These are phyloP conservation scores for Graphilbum fragrans DNA, from an alignment of 2,329 filamentous ascomycete genomes.

Conservation along the genomic window DNA sequence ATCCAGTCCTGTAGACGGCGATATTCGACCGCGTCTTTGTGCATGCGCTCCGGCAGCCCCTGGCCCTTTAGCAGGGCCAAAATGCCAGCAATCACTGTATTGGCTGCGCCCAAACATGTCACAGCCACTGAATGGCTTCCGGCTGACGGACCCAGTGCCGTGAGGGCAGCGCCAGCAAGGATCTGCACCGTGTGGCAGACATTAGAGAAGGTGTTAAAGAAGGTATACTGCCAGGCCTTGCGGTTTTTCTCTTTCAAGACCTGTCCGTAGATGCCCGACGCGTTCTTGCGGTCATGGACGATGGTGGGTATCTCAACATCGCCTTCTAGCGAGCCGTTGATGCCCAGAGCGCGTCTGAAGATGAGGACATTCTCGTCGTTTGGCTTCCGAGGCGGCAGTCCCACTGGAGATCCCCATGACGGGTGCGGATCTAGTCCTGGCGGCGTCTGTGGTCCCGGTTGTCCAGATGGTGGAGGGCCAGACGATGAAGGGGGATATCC, in stretches of 20 bases:
- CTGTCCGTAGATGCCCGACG: conserved; percentile 27
- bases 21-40: conserved; percentile 33
- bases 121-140: conserved; percentile 38
- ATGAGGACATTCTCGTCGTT: conserved; percentile 27
- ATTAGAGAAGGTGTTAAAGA: conserved; percentile 26
- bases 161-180: conserved; percentile 32
- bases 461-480: too few relatives aligned
- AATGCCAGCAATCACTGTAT: conserved; percentile 50
- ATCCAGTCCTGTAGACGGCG: conserved; percentile 38
- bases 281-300: conserved; percentile 21
- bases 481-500: too few relatives aligned
- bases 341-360: conserved; percentile 30
- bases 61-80: conserved; percentile 42
- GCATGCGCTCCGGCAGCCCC: conserved; percentile 33
- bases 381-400: conserved; percentile 19
- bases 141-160: conserved; percentile 30
- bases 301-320: conserved; percentile 14
- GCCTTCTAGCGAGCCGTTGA: conserved; percentile 19
- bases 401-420: conserved; percentile 24
- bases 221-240: conserved; percentile 19
- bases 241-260: conserved; percentile 21
- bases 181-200: conserved; percentile 30
- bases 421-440: conserved; percentile 13
- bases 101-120: conserved; percentile 47
- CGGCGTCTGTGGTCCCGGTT: conserved; percentile 11